phyloP scores from a whole-genome alignment of 2,329 filamentous ascomycete species.

The Epichloe baconii region DNA sequence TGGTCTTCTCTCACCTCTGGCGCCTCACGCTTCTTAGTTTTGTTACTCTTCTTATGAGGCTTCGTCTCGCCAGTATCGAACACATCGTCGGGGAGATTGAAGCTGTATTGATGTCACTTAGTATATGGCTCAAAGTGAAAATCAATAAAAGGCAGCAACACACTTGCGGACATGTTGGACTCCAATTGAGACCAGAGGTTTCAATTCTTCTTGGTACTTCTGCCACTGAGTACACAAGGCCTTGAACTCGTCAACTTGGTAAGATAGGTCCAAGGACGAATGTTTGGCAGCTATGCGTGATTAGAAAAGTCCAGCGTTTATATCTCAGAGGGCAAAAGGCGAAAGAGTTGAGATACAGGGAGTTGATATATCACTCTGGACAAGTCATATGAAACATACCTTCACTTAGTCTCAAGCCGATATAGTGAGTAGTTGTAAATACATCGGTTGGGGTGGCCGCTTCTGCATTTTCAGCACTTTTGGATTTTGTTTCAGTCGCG shows the following conservation, averaged over 20 bases:
- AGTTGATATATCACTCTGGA: not conserved
- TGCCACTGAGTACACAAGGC: slow-evolving; percentile 64
- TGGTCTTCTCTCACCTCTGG: slow-evolving; percentile 27
- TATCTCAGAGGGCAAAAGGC: not conserved
- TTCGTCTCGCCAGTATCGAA: slow-evolving; percentile 69
- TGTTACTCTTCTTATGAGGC: slow-evolving; percentile 44
- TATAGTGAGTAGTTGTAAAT: slow-evolving; percentile 88
- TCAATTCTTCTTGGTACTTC: slow-evolving; percentile 60
- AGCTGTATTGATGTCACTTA: slow-evolving; percentile 37
- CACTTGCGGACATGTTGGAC: slow-evolving; percentile 82
- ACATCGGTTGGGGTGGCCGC: slow-evolving; percentile 30
- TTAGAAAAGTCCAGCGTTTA: not conserved
- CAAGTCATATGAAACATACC: slow-evolving; percentile 36
- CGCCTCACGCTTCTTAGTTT: slow-evolving; percentile 36
- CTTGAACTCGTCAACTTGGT: slow-evolving; percentile 78
- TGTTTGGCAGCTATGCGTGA: slow-evolving; percentile 41
- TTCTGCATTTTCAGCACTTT: slow-evolving; percentile 31
- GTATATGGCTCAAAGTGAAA: not conserved
- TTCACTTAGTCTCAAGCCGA: slow-evolving; percentile 69
- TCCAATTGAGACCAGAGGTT: slow-evolving; percentile 47
- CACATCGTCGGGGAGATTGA: slow-evolving; percentile 78
- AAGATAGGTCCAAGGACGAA: slow-evolving; percentile 57
- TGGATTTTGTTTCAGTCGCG: slow-evolving; percentile 13
- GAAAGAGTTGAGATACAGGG: not conserved
- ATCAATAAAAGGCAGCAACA: slow-evolving; percentile 20